Conservation (phyloP, 108 stramenopile species). For the Mediolabrus comicus region DNA sequence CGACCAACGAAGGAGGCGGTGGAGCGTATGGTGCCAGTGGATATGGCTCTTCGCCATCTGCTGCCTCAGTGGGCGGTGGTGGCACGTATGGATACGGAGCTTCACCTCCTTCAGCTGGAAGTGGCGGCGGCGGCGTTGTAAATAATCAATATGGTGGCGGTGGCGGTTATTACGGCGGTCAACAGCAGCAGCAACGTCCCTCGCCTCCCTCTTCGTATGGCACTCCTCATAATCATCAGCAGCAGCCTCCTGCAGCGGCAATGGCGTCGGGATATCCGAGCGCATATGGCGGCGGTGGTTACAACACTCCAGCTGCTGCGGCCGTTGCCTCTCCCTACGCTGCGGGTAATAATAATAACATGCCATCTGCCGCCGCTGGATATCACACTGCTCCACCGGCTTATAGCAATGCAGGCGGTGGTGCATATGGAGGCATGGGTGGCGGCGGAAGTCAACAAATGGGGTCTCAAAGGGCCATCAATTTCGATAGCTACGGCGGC, state of each 20-base stretch:
- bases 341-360: neutral
- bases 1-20: constrained; percentile 5
- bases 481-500: neutral
- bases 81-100: neutral
- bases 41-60: neutral
- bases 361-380: neutral
- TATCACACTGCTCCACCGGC: neutral
- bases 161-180: neutral
- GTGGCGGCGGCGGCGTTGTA: neutral
- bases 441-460: neutral
- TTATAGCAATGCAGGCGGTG: neutral
- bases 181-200: neutral
- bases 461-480: no score
- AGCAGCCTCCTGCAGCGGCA: no score
- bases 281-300: neutral
- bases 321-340: no score
- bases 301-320: neutral
- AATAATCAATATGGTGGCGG: neutral
- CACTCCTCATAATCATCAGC: neutral
- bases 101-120: no score
- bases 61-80: neutral
- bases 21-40: no score
- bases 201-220: neutral
- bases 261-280: no score
- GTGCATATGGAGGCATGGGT: neutral